Conservation (phyloP, 805 yeast species). For the Deakozyma indianensis region DNA sequence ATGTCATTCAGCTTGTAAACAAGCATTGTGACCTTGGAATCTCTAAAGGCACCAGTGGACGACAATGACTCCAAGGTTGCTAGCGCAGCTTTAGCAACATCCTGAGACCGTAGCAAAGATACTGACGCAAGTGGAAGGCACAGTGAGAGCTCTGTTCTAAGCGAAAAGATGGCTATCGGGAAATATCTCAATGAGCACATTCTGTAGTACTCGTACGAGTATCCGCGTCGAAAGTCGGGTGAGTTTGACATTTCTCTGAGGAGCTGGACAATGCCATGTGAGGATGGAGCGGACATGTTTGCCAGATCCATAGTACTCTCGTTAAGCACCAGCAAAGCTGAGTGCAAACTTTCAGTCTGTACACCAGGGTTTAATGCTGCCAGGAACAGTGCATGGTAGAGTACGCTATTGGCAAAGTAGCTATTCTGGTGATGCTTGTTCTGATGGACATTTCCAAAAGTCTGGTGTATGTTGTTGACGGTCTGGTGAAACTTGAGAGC, state of each 20-base stretch:
- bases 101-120: neutral
- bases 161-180: neutral
- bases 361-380: neutral
- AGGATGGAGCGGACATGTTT: neutral
- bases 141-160: neutral
- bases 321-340: neutral
- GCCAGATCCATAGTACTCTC: neutral
- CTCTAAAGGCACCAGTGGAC: neutral
- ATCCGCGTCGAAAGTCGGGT: neutral
- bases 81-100: neutral
- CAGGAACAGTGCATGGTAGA: neutral
- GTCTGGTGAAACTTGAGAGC: neutral
- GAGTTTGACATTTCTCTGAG: neutral
- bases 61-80: neutral
- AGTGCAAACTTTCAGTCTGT: neutral
- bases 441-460: neutral
- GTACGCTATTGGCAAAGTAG: neutral
- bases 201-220: neutral
- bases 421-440: neutral
- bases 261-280: neutral
- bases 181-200: neutral
- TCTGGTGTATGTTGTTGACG: neutral
- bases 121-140: neutral
- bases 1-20: neutral
- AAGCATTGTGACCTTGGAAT: neutral